phyloP scores from a whole-genome alignment of 179 eudicot genomes.

The Corrigiola litoralis region DNA sequence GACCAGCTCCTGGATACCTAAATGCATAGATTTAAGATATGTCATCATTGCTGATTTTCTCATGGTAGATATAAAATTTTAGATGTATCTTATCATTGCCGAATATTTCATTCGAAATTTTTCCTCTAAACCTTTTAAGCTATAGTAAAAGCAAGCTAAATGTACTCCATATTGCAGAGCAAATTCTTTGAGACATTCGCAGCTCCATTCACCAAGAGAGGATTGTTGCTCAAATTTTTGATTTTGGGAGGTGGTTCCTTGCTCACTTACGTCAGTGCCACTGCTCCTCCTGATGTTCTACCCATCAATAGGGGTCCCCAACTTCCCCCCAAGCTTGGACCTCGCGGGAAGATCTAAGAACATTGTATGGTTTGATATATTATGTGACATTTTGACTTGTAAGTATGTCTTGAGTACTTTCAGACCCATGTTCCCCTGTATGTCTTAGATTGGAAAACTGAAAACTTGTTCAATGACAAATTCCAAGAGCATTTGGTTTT shows the following conservation, averaged over 20 bases:
- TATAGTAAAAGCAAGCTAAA: too few relatives aligned
- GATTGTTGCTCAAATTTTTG: conserved; percentile 87
- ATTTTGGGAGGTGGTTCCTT: conserved; percentile 85
- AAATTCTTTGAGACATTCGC: conserved; percentile 99
- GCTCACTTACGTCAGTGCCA: conserved; percentile 75
- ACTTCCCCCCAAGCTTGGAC: conserved; percentile 91
- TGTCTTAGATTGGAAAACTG: conserved; percentile 9
- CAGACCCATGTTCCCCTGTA: conserved; percentile 11
- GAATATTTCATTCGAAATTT: too few relatives aligned
- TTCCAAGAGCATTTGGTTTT: conserved; percentile 9
- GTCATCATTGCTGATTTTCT: too few relatives aligned
- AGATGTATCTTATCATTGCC: too few relatives aligned
- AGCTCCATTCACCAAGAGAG: conserved; percentile 99
- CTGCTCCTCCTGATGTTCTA: conserved; percentile 73
- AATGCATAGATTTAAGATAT: too few relatives aligned
- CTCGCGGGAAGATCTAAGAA: conserved; percentile 82
- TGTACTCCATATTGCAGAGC: conserved; percentile 59
- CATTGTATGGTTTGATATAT: conserved; percentile 19
- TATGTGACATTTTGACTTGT: conserved; percentile 32
- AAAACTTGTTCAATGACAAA: conserved; percentile 12
- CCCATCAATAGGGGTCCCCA: conserved; percentile 97
- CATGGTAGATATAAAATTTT: too few relatives aligned
- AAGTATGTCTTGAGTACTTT: conserved; percentile 31
- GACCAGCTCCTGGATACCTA: too few relatives aligned
- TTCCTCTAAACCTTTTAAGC: too few relatives aligned